Evolutionary conservation across 495 filamentous ascomycete species (phyloP).

Genomic region (Trichoderma parareesei): DNA sequence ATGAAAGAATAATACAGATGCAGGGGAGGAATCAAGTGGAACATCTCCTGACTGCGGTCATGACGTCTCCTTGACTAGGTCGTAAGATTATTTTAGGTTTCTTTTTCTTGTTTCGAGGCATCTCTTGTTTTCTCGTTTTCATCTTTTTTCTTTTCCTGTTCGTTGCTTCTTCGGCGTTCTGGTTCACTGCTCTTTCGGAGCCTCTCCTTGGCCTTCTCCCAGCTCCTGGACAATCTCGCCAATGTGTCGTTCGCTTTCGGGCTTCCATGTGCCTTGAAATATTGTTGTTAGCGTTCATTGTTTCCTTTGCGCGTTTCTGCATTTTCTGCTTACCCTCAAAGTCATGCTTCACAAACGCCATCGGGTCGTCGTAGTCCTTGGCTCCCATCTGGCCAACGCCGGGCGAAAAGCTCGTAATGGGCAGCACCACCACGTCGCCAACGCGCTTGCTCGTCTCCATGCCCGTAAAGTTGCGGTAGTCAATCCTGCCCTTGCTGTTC

Average conservation of each 20-base stretch:
- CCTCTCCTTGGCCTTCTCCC: not conserved
- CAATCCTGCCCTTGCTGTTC: slow-evolving; percentile 62
- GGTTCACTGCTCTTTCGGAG: not conserved
- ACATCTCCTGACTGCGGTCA: no score
- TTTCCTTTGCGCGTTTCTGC: not conserved
- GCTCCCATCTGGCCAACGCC: slow-evolving; percentile 91
- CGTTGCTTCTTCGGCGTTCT: not conserved
- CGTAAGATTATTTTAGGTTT: not conserved
- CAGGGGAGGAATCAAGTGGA: not conserved
- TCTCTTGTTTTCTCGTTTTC: not conserved
- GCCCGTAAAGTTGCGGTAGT: slow-evolving; percentile 81
- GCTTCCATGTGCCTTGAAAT: slow-evolving; percentile 67
- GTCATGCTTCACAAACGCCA: slow-evolving; percentile 96
- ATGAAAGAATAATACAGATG: slow-evolving; percentile 12
- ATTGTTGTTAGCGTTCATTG: slow-evolving; percentile 16
- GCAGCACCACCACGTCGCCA: slow-evolving; percentile 86
- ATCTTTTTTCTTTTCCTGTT: not conserved
- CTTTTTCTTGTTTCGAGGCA: not conserved
- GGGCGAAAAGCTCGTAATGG: slow-evolving; percentile 95
- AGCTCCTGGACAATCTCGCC: slow-evolving; percentile 28
- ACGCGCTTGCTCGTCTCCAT: slow-evolving; percentile 77
- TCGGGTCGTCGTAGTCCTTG: slow-evolving; percentile 81
- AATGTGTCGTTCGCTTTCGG: slow-evolving; percentile 57
- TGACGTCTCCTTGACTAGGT: not conserved
- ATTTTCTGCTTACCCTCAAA: slow-evolving; percentile 66